Evolutionary conservation across 164 flowering plant species (phyloP).

Genomic region (Vitis riparia): DNA sequence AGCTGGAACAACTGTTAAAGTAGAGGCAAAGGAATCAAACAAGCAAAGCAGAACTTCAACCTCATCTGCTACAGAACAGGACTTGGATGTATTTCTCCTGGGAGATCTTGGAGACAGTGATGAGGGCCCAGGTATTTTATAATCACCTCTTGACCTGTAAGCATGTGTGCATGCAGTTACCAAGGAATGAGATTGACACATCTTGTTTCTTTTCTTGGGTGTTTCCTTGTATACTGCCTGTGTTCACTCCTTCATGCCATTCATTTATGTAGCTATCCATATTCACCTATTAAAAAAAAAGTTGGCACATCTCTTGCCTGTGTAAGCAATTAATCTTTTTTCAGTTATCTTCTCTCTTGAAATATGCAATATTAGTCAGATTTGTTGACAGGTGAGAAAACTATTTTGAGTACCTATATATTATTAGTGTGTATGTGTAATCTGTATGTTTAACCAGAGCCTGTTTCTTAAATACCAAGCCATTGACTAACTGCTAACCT

Average conservation of each 20-base stretch:
- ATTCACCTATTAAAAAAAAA: not conserved
- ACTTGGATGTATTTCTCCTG: constrained; percentile 88
- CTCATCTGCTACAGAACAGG: constrained; percentile 68
- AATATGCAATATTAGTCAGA: too few species aligned
- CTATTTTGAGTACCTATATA: not conserved
- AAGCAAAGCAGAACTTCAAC: constrained; percentile 37
- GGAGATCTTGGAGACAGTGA: constrained; percentile 96
- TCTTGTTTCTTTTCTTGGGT: too few species aligned
- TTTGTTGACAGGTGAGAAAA: too few species aligned
- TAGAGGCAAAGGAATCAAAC: constrained; percentile 29
- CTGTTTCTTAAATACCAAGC: not conserved
- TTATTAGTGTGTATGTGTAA: not conserved
- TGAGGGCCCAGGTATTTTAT: constrained; percentile 68
- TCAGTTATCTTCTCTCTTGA: not conserved
- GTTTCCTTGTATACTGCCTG: too few species aligned
- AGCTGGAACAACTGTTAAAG: constrained; percentile 31
- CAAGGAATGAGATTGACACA: too few species aligned
- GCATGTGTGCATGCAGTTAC: too few species aligned
- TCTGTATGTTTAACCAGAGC: not conserved
- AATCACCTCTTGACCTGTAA: not conserved
- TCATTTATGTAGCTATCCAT: too few species aligned
- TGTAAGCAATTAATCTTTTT: not conserved
- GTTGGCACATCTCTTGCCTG: not conserved
- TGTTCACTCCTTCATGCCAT: too few species aligned
- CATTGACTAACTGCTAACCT: not conserved